Evolutionary conservation across 2,329 filamentous ascomycete species (phyloP), one percentile per base, ranked within the genome.

Genomic region (Colletotrichum echinochloae): DNA sequence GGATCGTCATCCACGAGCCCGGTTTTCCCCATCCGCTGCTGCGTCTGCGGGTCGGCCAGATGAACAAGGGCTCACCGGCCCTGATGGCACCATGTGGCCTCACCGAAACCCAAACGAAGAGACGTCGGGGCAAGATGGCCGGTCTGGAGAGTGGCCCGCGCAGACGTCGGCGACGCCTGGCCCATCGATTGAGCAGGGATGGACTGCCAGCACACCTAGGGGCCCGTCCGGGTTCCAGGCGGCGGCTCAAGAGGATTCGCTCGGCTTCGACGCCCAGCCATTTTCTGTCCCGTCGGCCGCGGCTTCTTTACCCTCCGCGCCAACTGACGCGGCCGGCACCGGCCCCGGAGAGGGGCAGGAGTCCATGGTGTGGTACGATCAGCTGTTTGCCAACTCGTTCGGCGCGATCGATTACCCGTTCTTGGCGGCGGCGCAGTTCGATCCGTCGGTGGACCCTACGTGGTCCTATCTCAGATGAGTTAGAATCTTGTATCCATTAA

Each of bases 291-390:
- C 57, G 1, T 37, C 62, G 0, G 61, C 41, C 3, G 48, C 57
- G 2, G 46, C 65, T 2, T 60, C 61, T 2, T 64, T 70, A 1
- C 59, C 65, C 7, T 35, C 65, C 6, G 30, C 65, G 2, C 20
- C 61, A 4, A 46, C 44, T 16, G 33, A 33, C 8, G 20, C 20
- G 3, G 26, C 60, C 0, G 65, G 55, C 2, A 28, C 30, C 2
- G 59, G 46, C 7, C 57, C 68, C 1, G 74, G 20, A 0, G 78
- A 79, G 23, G 78, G 77, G 0, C 78, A 80, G n/a, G 77, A 79
- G 60, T 79, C 78, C 0, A 78, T 79, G 71, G 77, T 79, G 51
- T 80, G 78, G 78, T 79, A 78, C 46, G 78, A 79, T 9, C 78
- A 79, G 46, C 52, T 79, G 23, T 79, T 79, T 66, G 78, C 76